phyloP scores from a whole-genome alignment of 768 basidiomycete species.

The Hericium rajendrae region DNA sequence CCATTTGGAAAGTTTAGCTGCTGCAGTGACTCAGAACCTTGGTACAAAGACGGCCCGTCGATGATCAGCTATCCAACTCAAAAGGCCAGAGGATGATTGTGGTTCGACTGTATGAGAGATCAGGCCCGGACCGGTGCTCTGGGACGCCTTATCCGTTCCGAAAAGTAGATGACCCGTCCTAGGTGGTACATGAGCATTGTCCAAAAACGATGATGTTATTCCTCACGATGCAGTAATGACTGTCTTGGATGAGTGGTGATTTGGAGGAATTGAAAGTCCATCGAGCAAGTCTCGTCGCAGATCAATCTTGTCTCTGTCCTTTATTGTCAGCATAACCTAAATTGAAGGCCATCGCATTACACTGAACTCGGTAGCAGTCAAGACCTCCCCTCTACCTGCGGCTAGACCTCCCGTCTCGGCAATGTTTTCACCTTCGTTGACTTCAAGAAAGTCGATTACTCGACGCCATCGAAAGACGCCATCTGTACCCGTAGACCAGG shows the following conservation, averaged over 20 bases:
- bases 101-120: conserved; percentile 3
- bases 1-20: conserved; percentile 19
- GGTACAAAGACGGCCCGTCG: background rate
- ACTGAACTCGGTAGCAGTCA: too few species aligned
- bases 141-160: conserved; percentile 10
- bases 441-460: conserved; percentile 50
- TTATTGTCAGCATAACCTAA: too few species aligned
- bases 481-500: conserved; percentile 35
- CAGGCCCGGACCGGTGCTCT: background rate
- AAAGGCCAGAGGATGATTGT: conserved; percentile 30
- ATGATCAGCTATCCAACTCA: conserved; percentile 31
- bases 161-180: conserved; percentile 60
- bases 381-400: too few species aligned
- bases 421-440: conserved; percentile 27
- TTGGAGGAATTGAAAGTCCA: background rate
- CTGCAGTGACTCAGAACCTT: background rate
- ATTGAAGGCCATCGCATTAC: too few species aligned
- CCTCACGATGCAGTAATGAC: conserved; percentile 14
- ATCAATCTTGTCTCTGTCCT: conserved; percentile 20
- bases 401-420: too few species aligned
- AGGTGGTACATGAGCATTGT: background rate
- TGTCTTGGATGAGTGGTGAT: background rate
- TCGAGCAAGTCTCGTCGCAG: conserved; percentile 25
- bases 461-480: conserved; percentile 51
- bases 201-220: background rate